Base-by-base conservation (phyloP, 2,329 filamentous ascomycete genomes). In the Penicillium sclerotiorum region DNA sequence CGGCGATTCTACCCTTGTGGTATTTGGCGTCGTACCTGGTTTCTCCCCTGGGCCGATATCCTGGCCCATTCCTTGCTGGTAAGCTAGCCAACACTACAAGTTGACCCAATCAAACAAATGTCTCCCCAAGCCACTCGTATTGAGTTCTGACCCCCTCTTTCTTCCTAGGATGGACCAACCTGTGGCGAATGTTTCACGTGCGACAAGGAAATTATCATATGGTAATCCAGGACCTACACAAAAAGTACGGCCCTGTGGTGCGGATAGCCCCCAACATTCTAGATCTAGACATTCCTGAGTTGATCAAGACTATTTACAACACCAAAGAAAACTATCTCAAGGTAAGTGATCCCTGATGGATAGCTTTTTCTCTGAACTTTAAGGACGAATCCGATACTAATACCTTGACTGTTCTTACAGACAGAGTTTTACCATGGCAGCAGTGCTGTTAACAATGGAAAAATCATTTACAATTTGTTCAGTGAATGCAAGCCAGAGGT, bases 201-300 rank as follows among this genome's bases (percentile, higher is more conserved):
- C 44, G 48, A 12, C 50, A 54, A 1, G 61, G 61, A 2, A 47
- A 58, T 2, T 69, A 66, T 35, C 64, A 67, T 2, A 28, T 64
- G 5, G 53, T 60, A 1, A 64, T 68, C 39, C 62, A 64, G 33
- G 56, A 67, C 35, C 60, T 73, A 4, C 73, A 75, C 48, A 60
- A 64, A 6, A 64, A 67, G 50, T 69, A 75, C 50, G 73, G 74
- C 0, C 71, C 73, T 0, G 65, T 73, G 8, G 71, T 77, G 3
- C 71, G 71, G 7, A 67, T 75, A n/a, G 72, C 65, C 0, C 74
- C 74, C 4, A 72, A 72, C 32, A 51, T 70, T 2, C 52, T 76
- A 2, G 68, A 70, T 32, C 54, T 76, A 4, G 68, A 73, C 44
- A 58, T 66, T 0, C 72, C 73, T 0, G 66, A 69, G 21, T 47